Conservation (phyloP, 164 flowering plant species). For the Amborella trichopoda region DNA sequence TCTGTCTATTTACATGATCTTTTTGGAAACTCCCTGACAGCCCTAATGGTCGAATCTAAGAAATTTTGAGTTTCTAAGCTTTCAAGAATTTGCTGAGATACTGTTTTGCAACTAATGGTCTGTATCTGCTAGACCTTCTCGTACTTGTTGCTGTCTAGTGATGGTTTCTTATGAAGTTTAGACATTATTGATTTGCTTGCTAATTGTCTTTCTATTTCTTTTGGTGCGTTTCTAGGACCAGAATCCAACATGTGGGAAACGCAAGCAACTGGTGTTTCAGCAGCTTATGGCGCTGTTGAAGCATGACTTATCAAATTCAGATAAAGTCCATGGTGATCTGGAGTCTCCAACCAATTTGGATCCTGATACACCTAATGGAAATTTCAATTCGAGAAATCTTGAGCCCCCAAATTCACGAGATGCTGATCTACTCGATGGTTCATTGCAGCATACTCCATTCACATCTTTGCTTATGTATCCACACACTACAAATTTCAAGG, state of each 20-base stretch:
- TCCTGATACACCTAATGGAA: constrained; percentile 17
- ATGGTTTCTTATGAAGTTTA: too few species aligned
- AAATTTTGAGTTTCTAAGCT: too few species aligned
- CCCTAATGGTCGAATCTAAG: too few species aligned
- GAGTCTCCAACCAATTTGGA: constrained; percentile 10
- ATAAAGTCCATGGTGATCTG: constrained; percentile 9
- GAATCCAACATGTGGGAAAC: constrained; percentile 33
- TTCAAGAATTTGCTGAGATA: too few species aligned
- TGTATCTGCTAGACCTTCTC: too few species aligned
- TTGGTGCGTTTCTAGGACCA: constrained; percentile 10
- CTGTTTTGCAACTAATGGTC: too few species aligned
- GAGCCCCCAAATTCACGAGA: background rate
- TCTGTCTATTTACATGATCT: too few species aligned
- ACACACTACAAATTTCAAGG: constrained; percentile 14
- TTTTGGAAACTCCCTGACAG: too few species aligned
- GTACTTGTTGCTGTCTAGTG: too few species aligned
- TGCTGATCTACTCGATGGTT: too few species aligned
- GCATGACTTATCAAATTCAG: constrained; percentile 18
- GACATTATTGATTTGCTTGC: too few species aligned
- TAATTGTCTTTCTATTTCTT: background rate
- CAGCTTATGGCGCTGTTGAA: constrained; percentile 55
- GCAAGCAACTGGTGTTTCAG: constrained; percentile 39
- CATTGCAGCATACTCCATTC: constrained; percentile 25
- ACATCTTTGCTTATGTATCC: constrained; percentile 43
- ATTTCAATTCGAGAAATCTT: constrained; percentile 4